phyloP scores from a whole-genome alignment of 2,329 filamentous ascomycete genomes.

The Fusarium agapanthi region DNA sequence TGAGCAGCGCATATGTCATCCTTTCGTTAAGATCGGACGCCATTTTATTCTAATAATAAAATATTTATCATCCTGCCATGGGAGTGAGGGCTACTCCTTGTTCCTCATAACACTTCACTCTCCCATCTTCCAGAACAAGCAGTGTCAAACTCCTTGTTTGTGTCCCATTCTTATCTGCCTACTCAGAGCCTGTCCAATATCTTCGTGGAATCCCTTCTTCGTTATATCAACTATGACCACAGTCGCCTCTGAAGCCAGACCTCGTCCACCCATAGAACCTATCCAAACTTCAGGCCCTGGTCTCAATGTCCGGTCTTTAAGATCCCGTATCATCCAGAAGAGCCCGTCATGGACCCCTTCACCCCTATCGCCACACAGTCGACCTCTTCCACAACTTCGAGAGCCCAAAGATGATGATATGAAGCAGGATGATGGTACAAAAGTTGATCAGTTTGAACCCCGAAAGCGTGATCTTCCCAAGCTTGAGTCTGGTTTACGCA shows the following conservation, averaged over 20 bases:
- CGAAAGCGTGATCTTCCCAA: constrained; percentile 9
- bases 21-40: constrained; percentile 27
- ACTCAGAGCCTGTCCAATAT: background rate
- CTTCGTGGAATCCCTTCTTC: constrained; percentile 2
- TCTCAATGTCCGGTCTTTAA: constrained; percentile 13
- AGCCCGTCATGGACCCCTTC: constrained; percentile 35
- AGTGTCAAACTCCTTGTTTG: background rate
- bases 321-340: constrained; percentile 27
- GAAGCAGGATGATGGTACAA: constrained; percentile 28
- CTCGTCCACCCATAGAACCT: constrained; percentile 35
- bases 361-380: constrained; percentile 32
- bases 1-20: constrained; percentile 14
- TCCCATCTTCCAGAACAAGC: background rate
- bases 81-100: background rate
- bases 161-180: background rate
- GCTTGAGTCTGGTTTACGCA: constrained; percentile 14
- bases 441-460: constrained; percentile 19
- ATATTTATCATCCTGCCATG: constrained; percentile 5
- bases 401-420: constrained; percentile 28
- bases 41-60: constrained; percentile 37
- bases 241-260: constrained; percentile 21
- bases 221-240: constrained; percentile 24
- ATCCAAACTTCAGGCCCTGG: constrained; percentile 34
- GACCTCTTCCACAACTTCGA: constrained; percentile 25
- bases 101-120: background rate